Percentiles rank a stretch among this genome's conserved stretches.
Evolutionary conservation across 176 grass and related monocot species (phyloP).

Genomic region (Oryza officinalis): DNA sequence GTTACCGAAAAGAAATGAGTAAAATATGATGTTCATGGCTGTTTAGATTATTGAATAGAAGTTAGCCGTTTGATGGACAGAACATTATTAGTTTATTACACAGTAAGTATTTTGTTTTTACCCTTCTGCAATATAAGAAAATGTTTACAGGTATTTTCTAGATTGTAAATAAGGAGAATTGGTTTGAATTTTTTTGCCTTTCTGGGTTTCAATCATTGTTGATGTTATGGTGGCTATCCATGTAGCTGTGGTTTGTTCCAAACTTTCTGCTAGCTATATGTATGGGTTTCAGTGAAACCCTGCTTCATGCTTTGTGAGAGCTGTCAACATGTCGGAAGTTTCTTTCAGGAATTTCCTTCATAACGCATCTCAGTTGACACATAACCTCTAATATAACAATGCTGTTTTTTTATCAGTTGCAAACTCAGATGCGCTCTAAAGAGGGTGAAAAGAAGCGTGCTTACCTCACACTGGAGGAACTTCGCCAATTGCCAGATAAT

Average conservation of each 20-base stretch:
- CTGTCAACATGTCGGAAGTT: neutral
- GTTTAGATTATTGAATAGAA: neutral
- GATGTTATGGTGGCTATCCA: neutral
- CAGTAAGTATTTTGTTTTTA: neutral
- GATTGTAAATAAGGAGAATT: neutral
- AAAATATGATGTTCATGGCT: neutral
- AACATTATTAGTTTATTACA: neutral
- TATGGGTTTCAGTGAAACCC: neutral
- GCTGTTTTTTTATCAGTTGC: conserved; percentile 56
- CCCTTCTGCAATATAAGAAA: neutral
- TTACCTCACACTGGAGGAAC: conserved; percentile 91
- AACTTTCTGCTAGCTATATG: neutral
- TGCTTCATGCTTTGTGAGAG: neutral
- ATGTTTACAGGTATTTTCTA: neutral
- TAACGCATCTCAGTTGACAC: neutral
- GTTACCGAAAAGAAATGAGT: neutral
- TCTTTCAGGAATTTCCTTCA: neutral
- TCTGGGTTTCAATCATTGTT: neutral
- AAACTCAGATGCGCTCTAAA: conserved; percentile 79
- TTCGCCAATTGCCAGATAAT: conserved; percentile 75
- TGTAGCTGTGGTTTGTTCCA: neutral
- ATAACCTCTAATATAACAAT: conserved; percentile 19
- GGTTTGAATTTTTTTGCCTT: neutral
- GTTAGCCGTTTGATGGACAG: neutral
- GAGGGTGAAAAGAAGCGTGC: conserved; percentile 92